Conservation (phyloP, 163 green algal genomes). For the Prototheca cutis region DNA sequence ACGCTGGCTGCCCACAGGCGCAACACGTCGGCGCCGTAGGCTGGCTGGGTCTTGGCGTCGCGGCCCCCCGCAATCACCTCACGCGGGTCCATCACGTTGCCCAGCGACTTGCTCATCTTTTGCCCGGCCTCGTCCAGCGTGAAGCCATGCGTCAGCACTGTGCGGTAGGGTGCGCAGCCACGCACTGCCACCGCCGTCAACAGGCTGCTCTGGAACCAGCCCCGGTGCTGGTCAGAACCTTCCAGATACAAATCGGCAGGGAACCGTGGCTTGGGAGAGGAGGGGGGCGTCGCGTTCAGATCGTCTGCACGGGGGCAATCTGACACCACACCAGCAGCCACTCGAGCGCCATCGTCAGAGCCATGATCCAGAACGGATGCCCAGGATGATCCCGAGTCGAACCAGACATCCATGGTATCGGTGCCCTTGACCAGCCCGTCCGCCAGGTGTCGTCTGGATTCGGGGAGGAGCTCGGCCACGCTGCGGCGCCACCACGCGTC, state of each 20-base stretch:
- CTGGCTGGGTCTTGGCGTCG: constrained; percentile 75
- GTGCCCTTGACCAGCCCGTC: constrained; percentile 58
- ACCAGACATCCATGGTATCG: constrained; percentile 99
- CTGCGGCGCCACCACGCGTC: constrained; percentile 75
- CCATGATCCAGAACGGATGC: constrained; percentile 55
- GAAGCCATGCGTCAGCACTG: constrained; percentile 91
- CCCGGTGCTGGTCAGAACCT: constrained; percentile 85
- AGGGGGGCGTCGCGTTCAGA: not conserved
- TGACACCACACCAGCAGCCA: too few species aligned
- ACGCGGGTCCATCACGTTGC: constrained; percentile 92
- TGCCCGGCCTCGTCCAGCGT: constrained; percentile 86
- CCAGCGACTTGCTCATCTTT: constrained; percentile 97
- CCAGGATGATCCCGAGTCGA: constrained; percentile 92
- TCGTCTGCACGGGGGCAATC: too few species aligned
- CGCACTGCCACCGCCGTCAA: constrained; percentile 83
- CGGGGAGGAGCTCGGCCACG: not conserved
- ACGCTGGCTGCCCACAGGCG: constrained; percentile 89
- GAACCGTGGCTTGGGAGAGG: constrained; percentile 28
- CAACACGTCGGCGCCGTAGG: constrained; percentile 93
- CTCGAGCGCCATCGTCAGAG: too few species aligned
- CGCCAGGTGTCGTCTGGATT: not conserved
- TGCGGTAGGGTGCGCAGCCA: constrained; percentile 73
- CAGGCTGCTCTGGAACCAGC: constrained; percentile 96
- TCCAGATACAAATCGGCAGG: constrained; percentile 97
- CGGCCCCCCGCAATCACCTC: constrained; percentile 79